Evolutionary conservation across 2,329 filamentous ascomycete species (phyloP).

Genomic region (Blumeria hordei): DNA sequence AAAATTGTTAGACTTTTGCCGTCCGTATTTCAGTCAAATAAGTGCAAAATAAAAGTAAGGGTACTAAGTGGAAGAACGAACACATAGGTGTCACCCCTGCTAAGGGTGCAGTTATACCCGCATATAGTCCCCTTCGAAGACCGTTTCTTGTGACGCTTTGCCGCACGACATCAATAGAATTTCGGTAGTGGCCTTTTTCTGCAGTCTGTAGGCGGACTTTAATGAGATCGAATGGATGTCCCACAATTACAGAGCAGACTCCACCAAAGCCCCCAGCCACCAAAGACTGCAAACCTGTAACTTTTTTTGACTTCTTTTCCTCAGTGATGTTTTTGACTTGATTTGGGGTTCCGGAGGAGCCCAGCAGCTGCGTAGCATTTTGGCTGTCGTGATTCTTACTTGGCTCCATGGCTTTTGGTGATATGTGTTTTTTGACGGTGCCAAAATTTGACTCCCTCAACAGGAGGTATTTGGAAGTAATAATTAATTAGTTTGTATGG

Average conservation of each 20-base stretch:
- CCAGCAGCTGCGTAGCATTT: no score
- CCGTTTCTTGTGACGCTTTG: conserved; percentile 79
- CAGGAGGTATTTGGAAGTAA: no score
- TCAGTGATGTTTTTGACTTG: not conserved
- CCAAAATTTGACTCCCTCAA: no score
- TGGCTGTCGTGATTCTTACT: no score
- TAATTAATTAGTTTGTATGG: no score
- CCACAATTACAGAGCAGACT: conserved; percentile 77
- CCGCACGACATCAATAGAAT: conserved; percentile 74
- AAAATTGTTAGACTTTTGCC: no score
- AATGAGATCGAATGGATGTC: conserved; percentile 92
- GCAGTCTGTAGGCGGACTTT: conserved; percentile 95
- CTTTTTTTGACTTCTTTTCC: not conserved
- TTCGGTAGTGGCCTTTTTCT: conserved; percentile 74
- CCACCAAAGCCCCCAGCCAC: conserved; percentile 81
- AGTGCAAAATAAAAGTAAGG: not conserved
- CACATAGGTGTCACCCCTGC: conserved; percentile 98
- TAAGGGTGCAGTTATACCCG: conserved; percentile 85
- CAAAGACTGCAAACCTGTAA: conserved; percentile 46
- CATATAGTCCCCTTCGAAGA: conserved; percentile 59
- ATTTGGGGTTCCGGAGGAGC: no score
- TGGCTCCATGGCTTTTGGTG: no score
- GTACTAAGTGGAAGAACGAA: conserved; percentile 26
- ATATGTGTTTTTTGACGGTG: no score
- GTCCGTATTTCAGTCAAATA: no score